A percentile compares a stretch with the other conserved stretches of the same genome.
Conservation (phyloP, 352 stramenopile genomes). For the Peronospora destructor region DNA sequence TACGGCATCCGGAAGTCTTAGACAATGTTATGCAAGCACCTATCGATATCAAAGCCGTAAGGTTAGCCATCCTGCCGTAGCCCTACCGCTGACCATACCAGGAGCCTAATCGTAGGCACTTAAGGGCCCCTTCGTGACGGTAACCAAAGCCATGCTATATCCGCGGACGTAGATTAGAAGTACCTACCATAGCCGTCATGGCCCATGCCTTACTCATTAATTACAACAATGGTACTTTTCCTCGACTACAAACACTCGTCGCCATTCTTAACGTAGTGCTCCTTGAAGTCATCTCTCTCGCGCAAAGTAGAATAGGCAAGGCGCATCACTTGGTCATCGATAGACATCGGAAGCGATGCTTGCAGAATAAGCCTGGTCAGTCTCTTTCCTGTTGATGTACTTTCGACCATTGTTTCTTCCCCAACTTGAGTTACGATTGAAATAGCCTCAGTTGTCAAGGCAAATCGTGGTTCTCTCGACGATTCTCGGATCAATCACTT, state of each 20-base stretch:
- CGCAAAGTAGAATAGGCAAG: neutral
- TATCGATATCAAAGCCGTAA: slow-evolving; percentile 10
- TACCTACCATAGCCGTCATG: no score
- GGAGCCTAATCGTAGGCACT: no score
- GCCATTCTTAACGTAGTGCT: no score
- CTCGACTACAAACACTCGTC: no score
- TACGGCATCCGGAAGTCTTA: slow-evolving; percentile 32
- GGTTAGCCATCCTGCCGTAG: no score
- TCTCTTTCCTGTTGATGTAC: neutral
- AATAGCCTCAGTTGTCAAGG: neutral
- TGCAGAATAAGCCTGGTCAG: neutral
- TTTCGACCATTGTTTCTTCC: neutral
- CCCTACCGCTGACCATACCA: no score
- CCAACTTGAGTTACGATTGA: neutral
- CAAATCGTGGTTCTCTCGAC: neutral
- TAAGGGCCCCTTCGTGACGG: no score
- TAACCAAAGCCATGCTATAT: no score
- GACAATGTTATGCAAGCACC: slow-evolving; percentile 25
- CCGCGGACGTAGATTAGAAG: no score
- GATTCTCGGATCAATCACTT: neutral
- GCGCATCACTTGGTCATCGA: neutral
- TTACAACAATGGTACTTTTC: no score
- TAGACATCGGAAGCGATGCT: neutral
- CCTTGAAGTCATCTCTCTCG: no score
- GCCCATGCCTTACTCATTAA: no score